Conservation (phyloP, 768 basidiomycete genomes). For the Termitomyces sp. region DNA sequence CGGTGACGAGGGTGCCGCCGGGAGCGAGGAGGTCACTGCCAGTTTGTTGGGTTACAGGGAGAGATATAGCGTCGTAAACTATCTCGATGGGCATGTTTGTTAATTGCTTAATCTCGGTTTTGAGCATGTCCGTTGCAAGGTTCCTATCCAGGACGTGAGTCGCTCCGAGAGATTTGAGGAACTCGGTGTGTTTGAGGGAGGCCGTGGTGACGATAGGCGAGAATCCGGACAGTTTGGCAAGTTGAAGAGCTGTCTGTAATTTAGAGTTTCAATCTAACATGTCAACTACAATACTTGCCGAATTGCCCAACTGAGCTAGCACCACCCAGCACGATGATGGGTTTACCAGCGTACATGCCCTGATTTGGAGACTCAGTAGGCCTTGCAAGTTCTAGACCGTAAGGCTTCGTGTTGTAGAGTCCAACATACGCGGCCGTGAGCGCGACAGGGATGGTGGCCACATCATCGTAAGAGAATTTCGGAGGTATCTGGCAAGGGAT, state of each 20-base stretch:
- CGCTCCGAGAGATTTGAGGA: slow-evolving; percentile 29
- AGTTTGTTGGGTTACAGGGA: slow-evolving; percentile 16
- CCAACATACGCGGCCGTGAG: slow-evolving; percentile 31
- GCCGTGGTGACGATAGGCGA: slow-evolving; percentile 34
- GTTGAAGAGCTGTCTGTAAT: slow-evolving; percentile 25
- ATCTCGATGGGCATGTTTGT: slow-evolving; percentile 15
- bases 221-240: slow-evolving; percentile 35
- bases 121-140: slow-evolving; percentile 10
- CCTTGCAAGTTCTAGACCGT: slow-evolving; percentile 19
- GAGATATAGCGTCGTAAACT: slow-evolving; percentile 23
- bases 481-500: slow-evolving; percentile 27
- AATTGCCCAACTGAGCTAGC: slow-evolving; percentile 22
- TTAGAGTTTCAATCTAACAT: background rate
- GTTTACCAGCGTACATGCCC: slow-evolving; percentile 23
- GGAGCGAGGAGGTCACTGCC: slow-evolving; percentile 25
- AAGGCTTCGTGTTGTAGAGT: slow-evolving; percentile 21
- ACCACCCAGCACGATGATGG: slow-evolving; percentile 25
- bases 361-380: slow-evolving; percentile 18
- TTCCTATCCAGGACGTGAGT: slow-evolving; percentile 29
- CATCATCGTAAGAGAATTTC: slow-evolving; percentile 32
- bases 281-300: slow-evolving; percentile 9
- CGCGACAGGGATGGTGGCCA: slow-evolving; percentile 33
- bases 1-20: slow-evolving; percentile 27
- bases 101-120: slow-evolving; percentile 18
- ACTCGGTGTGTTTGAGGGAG: slow-evolving; percentile 25